These are phyloP conservation scores for Volvox africanus DNA, from an alignment of 139 green algal species.

Conservation along the genomic window DNA sequence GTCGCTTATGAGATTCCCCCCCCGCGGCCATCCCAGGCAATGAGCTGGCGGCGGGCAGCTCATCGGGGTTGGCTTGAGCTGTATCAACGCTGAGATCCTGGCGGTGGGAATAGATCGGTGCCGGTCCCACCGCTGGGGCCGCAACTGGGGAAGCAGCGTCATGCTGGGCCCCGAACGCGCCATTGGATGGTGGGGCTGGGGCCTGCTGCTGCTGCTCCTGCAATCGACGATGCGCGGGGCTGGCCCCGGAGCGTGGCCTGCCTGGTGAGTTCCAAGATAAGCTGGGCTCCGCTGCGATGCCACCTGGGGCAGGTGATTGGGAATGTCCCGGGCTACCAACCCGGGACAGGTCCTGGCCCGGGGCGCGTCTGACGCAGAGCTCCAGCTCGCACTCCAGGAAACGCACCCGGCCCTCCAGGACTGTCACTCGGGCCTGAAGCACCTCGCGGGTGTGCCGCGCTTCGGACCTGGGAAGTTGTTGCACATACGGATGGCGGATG, in stretches of 20 bases:
- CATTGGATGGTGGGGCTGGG: too few species aligned
- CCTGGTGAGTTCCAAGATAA: background rate
- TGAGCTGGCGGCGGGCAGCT: too few species aligned
- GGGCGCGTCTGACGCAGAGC: conserved; percentile 28
- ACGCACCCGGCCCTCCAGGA: conserved; percentile 70
- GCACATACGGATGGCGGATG: too few species aligned
- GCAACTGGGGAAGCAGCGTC: too few species aligned
- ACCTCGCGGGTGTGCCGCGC: conserved; percentile 41
- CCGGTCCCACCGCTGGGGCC: too few species aligned
- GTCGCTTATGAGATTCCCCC: too few species aligned
- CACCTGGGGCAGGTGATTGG: background rate
- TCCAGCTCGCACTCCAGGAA: conserved; percentile 70
- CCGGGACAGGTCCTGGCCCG: background rate
- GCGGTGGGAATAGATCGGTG: too few species aligned
- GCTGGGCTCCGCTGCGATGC: background rate
- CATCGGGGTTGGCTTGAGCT: too few species aligned
- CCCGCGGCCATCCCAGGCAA: too few species aligned
- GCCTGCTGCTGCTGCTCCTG: background rate
- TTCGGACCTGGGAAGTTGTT: conserved; percentile 32
- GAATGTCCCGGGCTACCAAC: background rate
- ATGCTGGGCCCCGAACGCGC: too few species aligned
- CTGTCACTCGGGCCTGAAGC: conserved; percentile 60
- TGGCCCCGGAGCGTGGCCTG: background rate
- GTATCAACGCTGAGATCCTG: too few species aligned
- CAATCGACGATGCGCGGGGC: background rate